Evolutionary conservation across 345 rosid genomes (phyloP), one percentile per base, ranked within the genome.

Genomic region (Alliaria petiolata): DNA sequence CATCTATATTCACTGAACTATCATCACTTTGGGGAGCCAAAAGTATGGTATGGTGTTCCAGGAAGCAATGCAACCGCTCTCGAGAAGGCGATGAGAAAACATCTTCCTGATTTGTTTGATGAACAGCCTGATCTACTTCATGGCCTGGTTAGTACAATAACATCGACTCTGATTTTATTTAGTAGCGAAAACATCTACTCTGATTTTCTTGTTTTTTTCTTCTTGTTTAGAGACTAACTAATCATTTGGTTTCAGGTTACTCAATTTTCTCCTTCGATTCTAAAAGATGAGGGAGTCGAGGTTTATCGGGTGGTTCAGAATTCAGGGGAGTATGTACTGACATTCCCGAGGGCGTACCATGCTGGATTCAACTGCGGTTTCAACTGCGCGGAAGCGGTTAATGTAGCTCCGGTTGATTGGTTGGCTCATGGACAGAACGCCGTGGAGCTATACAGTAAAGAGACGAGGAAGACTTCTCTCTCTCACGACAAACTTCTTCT

Each of bases 381-480:
- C 81, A 95, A 95, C 85, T 95, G 99, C 63, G 99, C 99, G 0
- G 99, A 95, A 82, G 99, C 97, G 28, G 99, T 95, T 39, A 95
- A 95, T 79, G 99, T 91, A 28, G 99, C 99, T 47, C 99, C 99
- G 7, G 85, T 95, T 80, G 97, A 91, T 82, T 95, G 99, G 99
- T 76, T 95, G 57, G 80, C 81, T 62, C 95, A 84, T 81, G 99
- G 99, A 30, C 99, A 95, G 76, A 79, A 81, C 59, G 97, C 99
- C 33, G 92, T 91, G 44, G 99, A 95, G 65, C 85, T 89, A 38
- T 95, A 95, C 62, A 85, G 97, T 63, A 69, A 83, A 74, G 96
- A 91, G 77, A 72, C 50, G 42, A 89, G 90, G 43, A 95, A 91
- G 80, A 89, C 96, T 62, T 95, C 99, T 19, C 76, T 95, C 36